Evolutionary conservation across 2,329 filamentous ascomycete genomes (phyloP), one percentile per base, ranked within the genome.

Genomic region (Fusarium beomiforme): DNA sequence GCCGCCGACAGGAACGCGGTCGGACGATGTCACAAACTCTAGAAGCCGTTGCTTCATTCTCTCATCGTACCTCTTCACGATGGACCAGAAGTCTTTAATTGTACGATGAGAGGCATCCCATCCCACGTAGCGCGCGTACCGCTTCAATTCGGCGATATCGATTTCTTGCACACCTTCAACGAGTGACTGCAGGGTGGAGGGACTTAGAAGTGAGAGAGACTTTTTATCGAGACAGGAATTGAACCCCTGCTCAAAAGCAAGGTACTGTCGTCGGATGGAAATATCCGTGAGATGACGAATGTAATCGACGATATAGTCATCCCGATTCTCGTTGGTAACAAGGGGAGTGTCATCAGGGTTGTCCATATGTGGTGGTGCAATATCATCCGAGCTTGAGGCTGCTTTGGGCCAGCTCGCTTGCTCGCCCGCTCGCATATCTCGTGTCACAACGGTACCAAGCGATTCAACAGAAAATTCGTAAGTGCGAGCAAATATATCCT

Each of bases 11-110:
- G 96, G 96, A 4, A 98, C 89, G 4, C 96, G 88, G 77, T 98
- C 95, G 75, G 91, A 95, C 1, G 95, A 95, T 17, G 96, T 99
- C 33, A 99, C 95, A 77, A 99, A 99, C 79, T 98, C 94, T 34
- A 99, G 85, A 36, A 99, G 83, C 75, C 89, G 90, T 56, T 90
- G 88, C 80, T 92, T 92, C 85, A 95, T 92, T 46, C 87, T 85
- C 19, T 91, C 86, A 64, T 89, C 86, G 77, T 89, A 96, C 37
- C 79, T 81, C 70, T 87, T 87, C 2, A 97, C 92, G 11, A 98
- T 87, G 16, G 86, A 86, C 96, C 96, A 99, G 79, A 99, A 98
- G 73, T 92, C 89, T 26, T 85, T 83, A 43, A 99, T 90, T 2
- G 91, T 89, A 17, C 85, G 88, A 71, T 96, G 91, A 0, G 84